These are phyloP conservation scores for Hebeloma cylindrosporum DNA, from an alignment of 768 basidiomycete genomes.

Conservation along the genomic window DNA sequence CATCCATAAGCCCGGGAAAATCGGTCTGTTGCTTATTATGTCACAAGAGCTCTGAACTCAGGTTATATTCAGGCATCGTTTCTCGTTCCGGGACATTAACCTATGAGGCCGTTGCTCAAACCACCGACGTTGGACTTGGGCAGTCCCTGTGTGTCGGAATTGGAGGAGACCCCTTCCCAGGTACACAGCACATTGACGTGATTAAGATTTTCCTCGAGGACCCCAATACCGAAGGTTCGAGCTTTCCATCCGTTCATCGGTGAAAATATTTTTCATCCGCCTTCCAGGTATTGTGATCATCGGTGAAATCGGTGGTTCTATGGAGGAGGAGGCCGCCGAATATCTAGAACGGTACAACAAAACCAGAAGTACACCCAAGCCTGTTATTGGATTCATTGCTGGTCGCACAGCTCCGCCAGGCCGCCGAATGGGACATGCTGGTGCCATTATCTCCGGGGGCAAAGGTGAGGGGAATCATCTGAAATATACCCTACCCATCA, in stretches of 20 bases:
- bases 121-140: slow-evolving; percentile 92
- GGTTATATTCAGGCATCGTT: slow-evolving; percentile 66
- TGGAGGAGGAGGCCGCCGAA: slow-evolving; percentile 99
- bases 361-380: slow-evolving; percentile 82
- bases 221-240: slow-evolving; percentile 83
- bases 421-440: slow-evolving; percentile 97
- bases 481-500: not conserved
- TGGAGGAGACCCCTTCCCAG: slow-evolving; percentile 96
- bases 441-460: slow-evolving; percentile 97
- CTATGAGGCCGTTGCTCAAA: slow-evolving; percentile 98
- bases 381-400: slow-evolving; percentile 97
- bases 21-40: slow-evolving; percentile 54
- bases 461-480: slow-evolving; percentile 59
- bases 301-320: slow-evolving; percentile 97
- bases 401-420: slow-evolving; percentile 98
- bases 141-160: slow-evolving; percentile 97
- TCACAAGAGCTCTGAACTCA: not conserved
- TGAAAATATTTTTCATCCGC: not conserved
- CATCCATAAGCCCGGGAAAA: slow-evolving; percentile 95
- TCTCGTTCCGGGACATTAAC: slow-evolving; percentile 96
- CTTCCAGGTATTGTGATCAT: slow-evolving; percentile 88
- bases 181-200: slow-evolving; percentile 93
- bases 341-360: slow-evolving; percentile 94
- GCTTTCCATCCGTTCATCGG: not conserved
- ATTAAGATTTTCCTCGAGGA: slow-evolving; percentile 96